Evolutionary conservation across 1,284 basidiomycete species (phyloP).

Genomic region (Stereum hirsutum): DNA sequence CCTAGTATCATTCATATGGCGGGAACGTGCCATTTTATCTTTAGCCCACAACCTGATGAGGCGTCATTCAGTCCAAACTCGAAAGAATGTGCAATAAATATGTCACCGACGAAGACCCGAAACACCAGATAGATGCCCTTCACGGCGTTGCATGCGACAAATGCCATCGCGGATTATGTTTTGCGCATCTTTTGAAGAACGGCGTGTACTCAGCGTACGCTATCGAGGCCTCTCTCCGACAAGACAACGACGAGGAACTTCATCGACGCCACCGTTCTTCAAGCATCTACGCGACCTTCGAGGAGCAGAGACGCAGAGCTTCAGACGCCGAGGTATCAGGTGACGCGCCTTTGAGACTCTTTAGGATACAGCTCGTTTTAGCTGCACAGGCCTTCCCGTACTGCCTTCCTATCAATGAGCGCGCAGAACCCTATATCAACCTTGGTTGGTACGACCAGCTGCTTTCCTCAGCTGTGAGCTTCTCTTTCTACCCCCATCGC

Average conservation of each 20-base stretch:
- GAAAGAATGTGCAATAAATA: too few relatives aligned
- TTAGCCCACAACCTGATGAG: too few relatives aligned
- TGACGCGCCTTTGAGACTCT: constrained; percentile 18
- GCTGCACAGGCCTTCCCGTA: constrained; percentile 28
- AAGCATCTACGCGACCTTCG: too few relatives aligned
- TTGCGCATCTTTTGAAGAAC: constrained; percentile 35
- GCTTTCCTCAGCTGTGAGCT: constrained; percentile 1
- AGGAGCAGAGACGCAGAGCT: constrained; percentile 9
- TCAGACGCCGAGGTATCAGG: constrained; percentile 29
- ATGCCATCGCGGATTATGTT: constrained; percentile 45
- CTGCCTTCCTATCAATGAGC: constrained; percentile 31
- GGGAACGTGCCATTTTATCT: too few relatives aligned
- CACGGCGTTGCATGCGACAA: constrained; percentile 27
- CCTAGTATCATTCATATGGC: too few relatives aligned
- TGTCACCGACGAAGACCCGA: too few relatives aligned
- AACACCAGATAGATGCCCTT: too few relatives aligned
- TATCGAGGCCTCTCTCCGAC: constrained; percentile 22
- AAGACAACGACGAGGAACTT: constrained; percentile 24
- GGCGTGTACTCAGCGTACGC: constrained; percentile 46
- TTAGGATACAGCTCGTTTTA: constrained; percentile 21
- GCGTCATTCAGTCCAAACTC: too few relatives aligned
- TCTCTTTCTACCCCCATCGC: not conserved
- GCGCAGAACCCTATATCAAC: constrained; percentile 20
- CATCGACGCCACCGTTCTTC: constrained; percentile 38
- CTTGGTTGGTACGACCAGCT: constrained; percentile 45